Base-by-base conservation (phyloP, 2,329 filamentous ascomycete genomes). In the Talaromyces atroroseus region DNA sequence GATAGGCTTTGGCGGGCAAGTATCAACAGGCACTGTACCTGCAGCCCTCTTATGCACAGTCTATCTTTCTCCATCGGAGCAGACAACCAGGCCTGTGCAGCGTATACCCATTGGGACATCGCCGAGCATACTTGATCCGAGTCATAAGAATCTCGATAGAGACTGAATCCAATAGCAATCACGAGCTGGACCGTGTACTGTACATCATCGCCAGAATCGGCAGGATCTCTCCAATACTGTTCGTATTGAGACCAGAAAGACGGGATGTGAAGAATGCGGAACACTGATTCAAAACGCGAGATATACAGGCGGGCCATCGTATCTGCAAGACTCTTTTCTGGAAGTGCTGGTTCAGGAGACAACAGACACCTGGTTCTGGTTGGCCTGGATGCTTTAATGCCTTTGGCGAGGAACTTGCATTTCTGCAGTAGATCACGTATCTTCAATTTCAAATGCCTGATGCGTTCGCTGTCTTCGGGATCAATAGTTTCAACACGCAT, bases 21-120 rank as follows among this genome's bases (percentile, higher is more conserved):
- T 8, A 54, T 40, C 6, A 54, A 21, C n/a, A 54, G 16, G 36
- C 52, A 54, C 45, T 54, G 52, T 12, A 48, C 24, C 26, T 54
- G 52, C 16, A 54, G 16, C 3, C 52, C 52, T 16, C 21, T 21
- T 8, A 54, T 48, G 2, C 21, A 32, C 8, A 54, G 21, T 38
- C 44, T 20, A 11, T 48, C 21, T 26, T 54, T 54, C 32, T 54
- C 42, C 52, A 54, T 14, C 1, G 52, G 52, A 26, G 42, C 52
- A 1, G 52, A 54, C 32, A 54, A 5, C 52, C 52, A 54, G 10
- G 42, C 26, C 16, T 54, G 52, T 21, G 52, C 42, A 16, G 52
- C 23, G 23, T 54, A 40, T 1, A 54, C 45, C 52, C 52, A 54
- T 54, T 40, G 52, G 14, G 18, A 38, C 23, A 18, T 18, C n/a